Percentiles rank a stretch among this genome's conserved stretches.
Evolutionary conservation across 2,329 filamentous ascomycete species (phyloP).

Genomic region (Curvularia lunata): DNA sequence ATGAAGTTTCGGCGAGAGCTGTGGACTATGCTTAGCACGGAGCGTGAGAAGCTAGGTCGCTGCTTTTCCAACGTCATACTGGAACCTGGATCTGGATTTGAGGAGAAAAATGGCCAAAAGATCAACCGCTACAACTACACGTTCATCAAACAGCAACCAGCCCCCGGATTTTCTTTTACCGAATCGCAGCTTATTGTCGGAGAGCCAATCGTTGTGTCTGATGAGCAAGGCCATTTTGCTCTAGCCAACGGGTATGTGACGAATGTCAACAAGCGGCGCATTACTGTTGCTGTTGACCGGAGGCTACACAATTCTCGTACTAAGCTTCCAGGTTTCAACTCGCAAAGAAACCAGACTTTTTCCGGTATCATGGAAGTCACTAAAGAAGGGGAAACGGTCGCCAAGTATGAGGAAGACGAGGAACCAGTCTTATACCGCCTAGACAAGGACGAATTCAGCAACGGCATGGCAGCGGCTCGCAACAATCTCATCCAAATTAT

Average conservation of each 20-base stretch:
- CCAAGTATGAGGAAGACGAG: slow-evolving; percentile 52
- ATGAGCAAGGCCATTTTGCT: slow-evolving; percentile 93
- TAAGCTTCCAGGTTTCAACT: slow-evolving; percentile 76
- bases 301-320: slow-evolving; percentile 85
- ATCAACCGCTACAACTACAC: slow-evolving; percentile 92
- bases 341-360: slow-evolving; percentile 81
- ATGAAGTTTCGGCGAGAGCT: slow-evolving; percentile 87
- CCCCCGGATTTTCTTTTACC: slow-evolving; percentile 76
- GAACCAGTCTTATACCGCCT: slow-evolving; percentile 76
- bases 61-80: slow-evolving; percentile 91
- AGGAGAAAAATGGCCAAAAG: slow-evolving; percentile 73
- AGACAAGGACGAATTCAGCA: slow-evolving; percentile 98
- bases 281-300: slow-evolving; percentile 89
- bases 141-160: slow-evolving; percentile 72
- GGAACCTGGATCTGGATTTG: slow-evolving; percentile 74
- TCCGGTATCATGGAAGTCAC: slow-evolving; percentile 88
- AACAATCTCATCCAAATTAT: slow-evolving; percentile 95
- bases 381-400: slow-evolving; percentile 54
- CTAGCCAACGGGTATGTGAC: slow-evolving; percentile 91
- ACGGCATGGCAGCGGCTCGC: slow-evolving; percentile 91
- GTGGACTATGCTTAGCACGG: slow-evolving; percentile 92
- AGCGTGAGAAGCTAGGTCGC: slow-evolving; percentile 85
- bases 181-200: slow-evolving; percentile 88
- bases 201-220: slow-evolving; percentile 94
- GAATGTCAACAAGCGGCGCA: slow-evolving; percentile 73